phyloP scores from a whole-genome alignment of 371 early-diverging fungal genomes.

The Saksenaea oblongispora region DNA sequence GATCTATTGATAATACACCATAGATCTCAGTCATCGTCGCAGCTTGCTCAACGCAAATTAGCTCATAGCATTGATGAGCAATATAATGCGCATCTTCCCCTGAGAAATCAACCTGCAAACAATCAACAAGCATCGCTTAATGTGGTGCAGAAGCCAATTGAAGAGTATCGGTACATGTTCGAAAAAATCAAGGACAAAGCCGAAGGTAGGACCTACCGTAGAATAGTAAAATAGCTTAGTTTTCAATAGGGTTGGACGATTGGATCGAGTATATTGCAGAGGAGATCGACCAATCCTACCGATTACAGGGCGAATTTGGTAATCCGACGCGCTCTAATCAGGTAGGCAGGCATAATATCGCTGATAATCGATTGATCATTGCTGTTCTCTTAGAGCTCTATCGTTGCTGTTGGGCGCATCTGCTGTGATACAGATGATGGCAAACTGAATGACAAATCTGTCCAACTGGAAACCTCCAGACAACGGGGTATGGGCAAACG shows the following conservation, averaged over 20 bases:
- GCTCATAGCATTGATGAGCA: slow-evolving; percentile 33
- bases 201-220: slow-evolving; percentile 41
- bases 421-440: slow-evolving; percentile 67
- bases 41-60: slow-evolving; percentile 24
- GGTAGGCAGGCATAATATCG: slow-evolving; percentile 14
- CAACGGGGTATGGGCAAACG: slow-evolving; percentile 72
- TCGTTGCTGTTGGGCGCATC: slow-evolving; percentile 71
- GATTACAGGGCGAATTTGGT: slow-evolving; percentile 44
- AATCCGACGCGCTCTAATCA: slow-evolving; percentile 69
- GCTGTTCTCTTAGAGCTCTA: slow-evolving; percentile 16
- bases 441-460: slow-evolving; percentile 67
- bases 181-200: slow-evolving; percentile 77
- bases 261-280: slow-evolving; percentile 71
- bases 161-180: slow-evolving; percentile 87
- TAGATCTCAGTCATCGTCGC: slow-evolving; percentile 15
- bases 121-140: slow-evolving; percentile 22
- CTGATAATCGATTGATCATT: not conserved
- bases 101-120: slow-evolving; percentile 9
- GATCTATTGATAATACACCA: not conserved
- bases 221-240: not conserved
- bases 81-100: slow-evolving; percentile 29
- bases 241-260: slow-evolving; percentile 54
- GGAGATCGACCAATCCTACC: slow-evolving; percentile 48
- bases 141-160: slow-evolving; percentile 49
- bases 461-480: slow-evolving; percentile 78